Conservation (phyloP, 306 rosid genomes). For the Delonix regia region DNA sequence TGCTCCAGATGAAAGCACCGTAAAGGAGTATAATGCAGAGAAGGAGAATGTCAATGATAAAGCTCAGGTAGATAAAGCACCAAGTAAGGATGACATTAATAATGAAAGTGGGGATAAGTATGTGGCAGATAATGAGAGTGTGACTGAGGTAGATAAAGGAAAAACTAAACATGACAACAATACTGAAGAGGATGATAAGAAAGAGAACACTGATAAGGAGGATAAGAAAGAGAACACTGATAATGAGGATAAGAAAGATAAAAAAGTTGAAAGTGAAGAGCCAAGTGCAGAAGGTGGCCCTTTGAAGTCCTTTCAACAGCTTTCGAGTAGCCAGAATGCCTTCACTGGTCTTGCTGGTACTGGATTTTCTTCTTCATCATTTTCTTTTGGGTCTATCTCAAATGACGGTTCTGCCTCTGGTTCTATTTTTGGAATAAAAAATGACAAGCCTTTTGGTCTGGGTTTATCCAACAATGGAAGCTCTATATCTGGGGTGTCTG, state of each 20-base stretch:
- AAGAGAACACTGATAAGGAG: too few relatives aligned
- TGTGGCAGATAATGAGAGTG: slow-evolving; percentile 36
- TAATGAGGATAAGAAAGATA: slow-evolving; percentile 51
- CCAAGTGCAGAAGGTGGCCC: slow-evolving; percentile 57
- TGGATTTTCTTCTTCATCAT: slow-evolving; percentile 74
- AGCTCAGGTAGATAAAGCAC: slow-evolving; percentile 36
- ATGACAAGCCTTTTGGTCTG: slow-evolving; percentile 65
- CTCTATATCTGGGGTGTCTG: slow-evolving; percentile 64
- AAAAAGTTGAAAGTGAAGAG: slow-evolving; percentile 51
- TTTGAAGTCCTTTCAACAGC: slow-evolving; percentile 82
- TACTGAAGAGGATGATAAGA: slow-evolving; percentile 33
- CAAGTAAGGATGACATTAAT: slow-evolving; percentile 26
- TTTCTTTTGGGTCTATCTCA: slow-evolving; percentile 76
- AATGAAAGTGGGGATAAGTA: slow-evolving; percentile 41
- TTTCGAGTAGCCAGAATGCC: slow-evolving; percentile 91
- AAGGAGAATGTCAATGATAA: slow-evolving; percentile 34
- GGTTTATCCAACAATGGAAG: slow-evolving; percentile 71
- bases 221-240: slow-evolving; percentile 34
- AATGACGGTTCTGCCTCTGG: slow-evolving; percentile 56
- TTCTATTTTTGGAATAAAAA: slow-evolving; percentile 57
- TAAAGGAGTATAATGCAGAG: slow-evolving; percentile 25
- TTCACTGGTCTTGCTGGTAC: slow-evolving; percentile 95
- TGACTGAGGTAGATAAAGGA: slow-evolving; percentile 41
- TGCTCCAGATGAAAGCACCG: slow-evolving; percentile 36
- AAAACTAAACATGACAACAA: slow-evolving; percentile 36